Evolutionary conservation across 2,329 filamentous ascomycete genomes (phyloP).

Genomic region (Claviceps fusiformis): DNA sequence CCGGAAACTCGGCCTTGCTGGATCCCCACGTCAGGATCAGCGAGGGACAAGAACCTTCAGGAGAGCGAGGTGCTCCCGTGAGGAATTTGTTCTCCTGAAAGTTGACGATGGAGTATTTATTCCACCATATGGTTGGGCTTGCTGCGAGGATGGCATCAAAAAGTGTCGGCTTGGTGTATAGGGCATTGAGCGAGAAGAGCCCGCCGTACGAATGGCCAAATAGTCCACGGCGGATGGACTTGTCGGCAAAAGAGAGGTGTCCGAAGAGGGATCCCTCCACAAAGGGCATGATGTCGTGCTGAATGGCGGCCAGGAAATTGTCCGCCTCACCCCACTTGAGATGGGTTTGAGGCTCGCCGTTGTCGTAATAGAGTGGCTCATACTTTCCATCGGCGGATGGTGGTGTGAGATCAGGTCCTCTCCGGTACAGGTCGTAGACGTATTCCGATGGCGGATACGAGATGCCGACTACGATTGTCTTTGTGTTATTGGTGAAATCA

Average conservation of each 20-base stretch:
- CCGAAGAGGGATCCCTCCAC: conserved; percentile 15
- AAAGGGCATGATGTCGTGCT: conserved; percentile 23
- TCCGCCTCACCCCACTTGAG: conserved; percentile 27
- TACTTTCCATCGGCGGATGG: conserved; percentile 11
- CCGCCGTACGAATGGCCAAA: conserved; percentile 37
- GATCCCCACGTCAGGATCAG: conserved; percentile 20
- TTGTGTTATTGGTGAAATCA: conserved; percentile 13
- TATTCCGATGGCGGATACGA: conserved; percentile 16
- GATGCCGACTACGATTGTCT: conserved; percentile 19
- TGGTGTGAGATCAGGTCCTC: conserved; percentile 19
- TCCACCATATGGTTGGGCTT: conserved; percentile 35
- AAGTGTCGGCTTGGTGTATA: conserved; percentile 24
- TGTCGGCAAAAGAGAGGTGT: conserved; percentile 12
- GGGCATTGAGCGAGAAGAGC: conserved; percentile 30
- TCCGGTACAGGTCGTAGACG: conserved; percentile 16
- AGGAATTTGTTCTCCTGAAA: conserved; percentile 17
- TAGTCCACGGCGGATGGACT: conserved; percentile 26
- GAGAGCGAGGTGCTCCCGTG: conserved; percentile 1
- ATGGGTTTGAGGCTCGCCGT: conserved; percentile 14
- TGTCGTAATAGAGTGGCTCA: conserved; percentile 11
- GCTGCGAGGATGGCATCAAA: conserved; percentile 32
- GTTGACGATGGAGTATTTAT: conserved; percentile 24
- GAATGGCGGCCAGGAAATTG: conserved; percentile 29
- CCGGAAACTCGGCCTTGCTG: conserved; percentile 15
- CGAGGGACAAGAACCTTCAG: conserved; percentile 11